Evolutionary conservation across 257 asterid species (phyloP).

Genomic region (Petrea volubilis): DNA sequence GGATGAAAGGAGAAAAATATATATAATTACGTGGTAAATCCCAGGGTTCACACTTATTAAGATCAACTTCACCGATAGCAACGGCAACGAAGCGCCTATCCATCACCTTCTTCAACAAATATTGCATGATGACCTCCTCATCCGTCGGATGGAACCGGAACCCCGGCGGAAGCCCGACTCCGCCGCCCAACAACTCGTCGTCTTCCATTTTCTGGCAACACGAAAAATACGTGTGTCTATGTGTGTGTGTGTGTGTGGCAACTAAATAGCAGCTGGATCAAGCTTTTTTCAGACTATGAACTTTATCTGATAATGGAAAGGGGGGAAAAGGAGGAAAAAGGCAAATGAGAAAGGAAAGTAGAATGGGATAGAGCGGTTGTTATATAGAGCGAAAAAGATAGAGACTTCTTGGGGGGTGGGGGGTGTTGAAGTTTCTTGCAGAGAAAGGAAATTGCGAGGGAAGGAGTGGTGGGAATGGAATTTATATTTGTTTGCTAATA

Average conservation of each 20-base stretch:
- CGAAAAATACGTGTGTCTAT: background rate
- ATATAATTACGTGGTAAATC: constrained; percentile 71
- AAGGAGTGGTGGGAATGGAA: constrained; percentile 36
- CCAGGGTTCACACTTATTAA: constrained; percentile 92
- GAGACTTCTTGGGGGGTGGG: background rate
- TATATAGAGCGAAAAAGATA: constrained; percentile 40
- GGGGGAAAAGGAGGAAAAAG: constrained; percentile 2
- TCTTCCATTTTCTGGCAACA: background rate
- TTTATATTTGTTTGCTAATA: constrained; percentile 41
- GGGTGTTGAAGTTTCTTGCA: constrained; percentile 44
- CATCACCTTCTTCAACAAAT: constrained; percentile 56
- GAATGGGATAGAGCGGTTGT: constrained; percentile 29
- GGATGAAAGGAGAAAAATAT: background rate
- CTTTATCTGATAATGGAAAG: background rate
- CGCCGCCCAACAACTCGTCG: constrained; percentile 20
- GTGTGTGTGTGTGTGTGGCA: background rate
- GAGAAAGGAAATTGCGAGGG: constrained; percentile 45
- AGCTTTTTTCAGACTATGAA: background rate
- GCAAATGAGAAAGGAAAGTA: constrained; percentile 50
- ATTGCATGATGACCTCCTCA: constrained; percentile 74
- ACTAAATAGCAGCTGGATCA: background rate
- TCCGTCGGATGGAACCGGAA: constrained; percentile 89
- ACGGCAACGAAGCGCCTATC: constrained; percentile 49
- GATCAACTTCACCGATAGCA: constrained; percentile 81
- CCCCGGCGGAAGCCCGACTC: constrained; percentile 65